These are phyloP conservation scores for Lipomyces starkeyi DNA, from an alignment of 805 yeast genomes.

Conservation along the genomic window DNA sequence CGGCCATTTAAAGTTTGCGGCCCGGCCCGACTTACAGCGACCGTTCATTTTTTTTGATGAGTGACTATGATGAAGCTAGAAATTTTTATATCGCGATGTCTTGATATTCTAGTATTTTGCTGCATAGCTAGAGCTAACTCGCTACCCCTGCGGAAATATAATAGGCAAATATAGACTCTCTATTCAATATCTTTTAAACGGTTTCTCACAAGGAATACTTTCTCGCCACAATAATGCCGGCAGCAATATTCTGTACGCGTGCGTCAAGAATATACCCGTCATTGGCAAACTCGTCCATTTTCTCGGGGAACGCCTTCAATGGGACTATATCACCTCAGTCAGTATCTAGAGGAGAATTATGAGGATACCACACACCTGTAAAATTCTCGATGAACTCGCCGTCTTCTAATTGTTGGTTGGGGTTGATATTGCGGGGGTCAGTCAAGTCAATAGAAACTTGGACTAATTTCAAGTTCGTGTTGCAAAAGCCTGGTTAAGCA, in stretches of 20 bases:
- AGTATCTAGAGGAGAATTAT: not conserved
- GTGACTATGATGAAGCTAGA: too few relatives aligned
- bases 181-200: not conserved
- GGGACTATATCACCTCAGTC: slow-evolving; percentile 52
- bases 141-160: too few relatives aligned
- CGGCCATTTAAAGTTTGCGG: not conserved
- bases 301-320: slow-evolving; percentile 60
- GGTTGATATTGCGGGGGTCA: slow-evolving; percentile 68
- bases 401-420: slow-evolving; percentile 80
- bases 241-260: slow-evolving; percentile 82
- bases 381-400: slow-evolving; percentile 93
- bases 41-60: too few relatives aligned
- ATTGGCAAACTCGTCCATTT: slow-evolving; percentile 56
- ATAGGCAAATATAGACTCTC: not conserved
- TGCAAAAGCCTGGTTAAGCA: slow-evolving; percentile 59
- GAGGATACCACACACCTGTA: slow-evolving; percentile 42
- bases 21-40: not conserved
- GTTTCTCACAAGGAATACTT: slow-evolving; percentile 26
- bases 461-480: slow-evolving; percentile 83
- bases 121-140: too few relatives aligned
- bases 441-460: slow-evolving; percentile 76
- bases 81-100: too few relatives aligned
- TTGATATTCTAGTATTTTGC: too few relatives aligned
- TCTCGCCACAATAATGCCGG: slow-evolving; percentile 70
- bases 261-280: slow-evolving; percentile 86